These are phyloP conservation scores for Leccinellum albellum DNA, from an alignment of 768 basidiomycete species.

Conservation along the genomic window DNA sequence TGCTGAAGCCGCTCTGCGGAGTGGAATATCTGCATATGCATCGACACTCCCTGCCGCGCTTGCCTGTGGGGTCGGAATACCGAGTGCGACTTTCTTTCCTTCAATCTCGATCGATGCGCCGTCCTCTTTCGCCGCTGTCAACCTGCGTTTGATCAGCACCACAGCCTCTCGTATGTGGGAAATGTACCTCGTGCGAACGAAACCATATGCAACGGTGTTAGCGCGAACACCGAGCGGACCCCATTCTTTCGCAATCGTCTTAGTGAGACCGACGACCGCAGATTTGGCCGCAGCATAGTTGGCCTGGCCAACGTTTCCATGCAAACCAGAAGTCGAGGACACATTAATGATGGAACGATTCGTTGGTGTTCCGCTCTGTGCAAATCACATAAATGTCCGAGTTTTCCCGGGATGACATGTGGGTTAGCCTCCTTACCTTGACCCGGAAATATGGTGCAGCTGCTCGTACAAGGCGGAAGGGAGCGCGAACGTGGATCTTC, in stretches of 20 bases:
- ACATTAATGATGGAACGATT: conserved; percentile 80
- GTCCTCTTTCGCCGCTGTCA: conserved; percentile 76
- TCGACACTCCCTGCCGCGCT: conserved; percentile 38
- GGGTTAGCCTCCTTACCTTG: conserved; percentile 42
- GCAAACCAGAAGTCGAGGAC: conserved; percentile 77
- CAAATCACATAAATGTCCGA: not conserved
- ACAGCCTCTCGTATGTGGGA: not conserved
- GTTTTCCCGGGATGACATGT: not conserved
- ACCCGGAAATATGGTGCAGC: conserved; percentile 83
- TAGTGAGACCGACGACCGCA: conserved; percentile 75
- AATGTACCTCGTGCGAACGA: conserved; percentile 67
- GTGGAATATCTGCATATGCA: conserved; percentile 51
- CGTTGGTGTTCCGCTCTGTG: conserved; percentile 51
- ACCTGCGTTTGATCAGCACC: conserved; percentile 34
- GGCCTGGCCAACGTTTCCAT: conserved; percentile 83
- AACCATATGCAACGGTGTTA: conserved; percentile 76
- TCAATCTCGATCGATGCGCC: conserved; percentile 74
- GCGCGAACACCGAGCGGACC: conserved; percentile 77
- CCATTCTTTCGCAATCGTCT: conserved; percentile 88
- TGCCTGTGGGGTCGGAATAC: conserved; percentile 59
- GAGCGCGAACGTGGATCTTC: conserved; percentile 82
- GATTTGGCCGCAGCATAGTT: conserved; percentile 82
- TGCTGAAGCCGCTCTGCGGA: conserved; percentile 59
- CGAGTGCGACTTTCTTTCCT: conserved; percentile 80
- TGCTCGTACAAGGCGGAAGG: conserved; percentile 79